Evolutionary conservation across 1,284 basidiomycete species (phyloP).

Genomic region (Sporisorium exsertum): DNA sequence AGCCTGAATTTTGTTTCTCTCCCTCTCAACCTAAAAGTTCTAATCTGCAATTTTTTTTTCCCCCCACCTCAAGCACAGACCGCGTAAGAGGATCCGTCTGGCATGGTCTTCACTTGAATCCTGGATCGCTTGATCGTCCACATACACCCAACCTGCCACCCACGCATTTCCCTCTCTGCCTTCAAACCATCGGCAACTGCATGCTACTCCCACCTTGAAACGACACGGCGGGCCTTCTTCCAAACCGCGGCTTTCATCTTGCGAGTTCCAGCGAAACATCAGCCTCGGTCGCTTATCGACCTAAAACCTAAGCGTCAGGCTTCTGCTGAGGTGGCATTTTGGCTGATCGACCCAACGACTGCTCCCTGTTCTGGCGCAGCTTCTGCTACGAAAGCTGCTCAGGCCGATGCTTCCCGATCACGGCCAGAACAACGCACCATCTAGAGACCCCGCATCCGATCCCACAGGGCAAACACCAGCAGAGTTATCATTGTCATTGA

Average conservation of each 20-base stretch:
- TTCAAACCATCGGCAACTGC: background rate
- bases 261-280: background rate
- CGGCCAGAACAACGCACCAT: conserved; percentile 15
- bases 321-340: conserved; percentile 3
- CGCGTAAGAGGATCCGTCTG: background rate
- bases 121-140: background rate
- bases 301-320: background rate
- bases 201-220: conserved; percentile 1
- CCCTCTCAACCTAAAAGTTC: background rate
- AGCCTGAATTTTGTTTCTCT: background rate
- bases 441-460: conserved; percentile 3
- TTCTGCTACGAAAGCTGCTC: conserved; percentile 9
- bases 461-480: background rate
- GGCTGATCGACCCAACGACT: conserved; percentile 1
- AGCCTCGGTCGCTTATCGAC: conserved; percentile 6
- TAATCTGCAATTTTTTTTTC: conserved; percentile 8
- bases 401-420: conserved; percentile 29
- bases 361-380: background rate
- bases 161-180: background rate
- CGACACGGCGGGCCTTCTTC: background rate
- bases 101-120: no score
- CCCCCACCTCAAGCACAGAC: conserved; percentile 19
- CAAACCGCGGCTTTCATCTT: background rate
- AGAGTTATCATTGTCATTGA: background rate
- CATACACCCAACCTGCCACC: background rate